phyloP scores from a whole-genome alignment of 495 filamentous ascomycete genomes.

The Penicillium malachiteum region DNA sequence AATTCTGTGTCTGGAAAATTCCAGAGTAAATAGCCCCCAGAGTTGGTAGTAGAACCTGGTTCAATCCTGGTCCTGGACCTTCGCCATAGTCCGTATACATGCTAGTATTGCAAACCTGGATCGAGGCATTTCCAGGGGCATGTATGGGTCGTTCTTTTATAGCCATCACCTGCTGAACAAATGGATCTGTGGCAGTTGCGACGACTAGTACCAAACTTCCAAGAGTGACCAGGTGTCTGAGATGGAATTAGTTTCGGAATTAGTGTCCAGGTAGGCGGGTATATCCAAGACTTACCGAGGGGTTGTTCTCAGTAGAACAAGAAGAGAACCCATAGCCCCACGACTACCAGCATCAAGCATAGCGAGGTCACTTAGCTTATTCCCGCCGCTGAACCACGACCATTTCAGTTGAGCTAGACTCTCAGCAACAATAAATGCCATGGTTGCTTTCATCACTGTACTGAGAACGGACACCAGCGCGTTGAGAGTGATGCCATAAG shows the following conservation, averaged over 20 bases:
- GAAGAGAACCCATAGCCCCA: slow-evolving; percentile 32
- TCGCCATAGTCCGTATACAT: slow-evolving; percentile 26
- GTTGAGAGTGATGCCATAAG: slow-evolving; percentile 47
- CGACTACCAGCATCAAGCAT: slow-evolving; percentile 45
- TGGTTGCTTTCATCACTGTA: slow-evolving; percentile 42
- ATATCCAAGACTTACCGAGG: slow-evolving; percentile 18
- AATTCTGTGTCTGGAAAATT: slow-evolving; percentile 22
- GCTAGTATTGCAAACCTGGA: slow-evolving; percentile 27
- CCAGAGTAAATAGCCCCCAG: slow-evolving; percentile 42
- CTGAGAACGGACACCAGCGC: slow-evolving; percentile 44
- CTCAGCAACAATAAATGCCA: slow-evolving; percentile 40
- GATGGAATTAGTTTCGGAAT: slow-evolving; percentile 1
- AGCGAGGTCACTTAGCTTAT: slow-evolving; percentile 41
- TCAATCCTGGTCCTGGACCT: slow-evolving; percentile 29
- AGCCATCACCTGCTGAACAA: slow-evolving; percentile 45
- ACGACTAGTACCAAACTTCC: slow-evolving; percentile 41
- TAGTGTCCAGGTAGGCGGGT: background rate
- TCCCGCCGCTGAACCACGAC: slow-evolving; percentile 45
- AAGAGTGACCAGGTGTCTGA: slow-evolving; percentile 38
- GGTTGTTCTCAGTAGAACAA: slow-evolving; percentile 29
- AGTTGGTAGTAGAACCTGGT: slow-evolving; percentile 28
- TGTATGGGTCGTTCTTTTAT: slow-evolving; percentile 24
- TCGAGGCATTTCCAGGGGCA: slow-evolving; percentile 13
- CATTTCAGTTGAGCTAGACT: slow-evolving; percentile 49
- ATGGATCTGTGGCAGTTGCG: slow-evolving; percentile 39